Evolutionary conservation across 345 rosid genomes (phyloP), one percentile per base, ranked within the genome.

Genomic region (Tarenaya hassleriana): DNA sequence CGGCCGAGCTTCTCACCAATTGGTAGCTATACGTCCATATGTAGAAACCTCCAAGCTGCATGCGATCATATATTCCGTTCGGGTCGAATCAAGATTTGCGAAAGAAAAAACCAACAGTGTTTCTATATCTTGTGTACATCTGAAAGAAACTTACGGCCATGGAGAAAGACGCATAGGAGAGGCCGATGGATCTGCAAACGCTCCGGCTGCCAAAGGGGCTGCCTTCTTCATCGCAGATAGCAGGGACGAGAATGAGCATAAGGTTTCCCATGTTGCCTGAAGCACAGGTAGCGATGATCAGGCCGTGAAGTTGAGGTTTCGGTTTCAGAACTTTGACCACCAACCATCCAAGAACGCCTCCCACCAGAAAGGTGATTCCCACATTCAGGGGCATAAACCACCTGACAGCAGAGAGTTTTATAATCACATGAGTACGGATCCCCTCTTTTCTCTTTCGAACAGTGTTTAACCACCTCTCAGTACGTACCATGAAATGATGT

Each of bases 311-410:
- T 42, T 88, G 55, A 44, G 98, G 86, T 56, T 67, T 72, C 5
- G 96, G 95, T 50, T 75, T 69, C 55, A 92, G 63, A 49, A 88
- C n/a, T 60, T 83, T 92, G 57, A 88, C 90, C 12, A 83, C 39
- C 13, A 88, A 18, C 98, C 98, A 92, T 57, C 98, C 98, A 52
- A 92, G 74, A 62, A 73, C 50, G 43, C 88, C 82, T 47, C 98
- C 98, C 18, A 81, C 47, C 10, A 92, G 52, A 72, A 92, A 84
- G 34, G 96, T 92, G 43, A 88, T 35, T 19, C 84, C 96, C 31
- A 88, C 77, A 67, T 88, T 92, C n/a, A 88, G 55, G 0, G 95
- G 98, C 98, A 92, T 92, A 64, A 79, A 92, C 96, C 98, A 92
- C 97, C 96, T 88, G 76, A 27, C 7, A 41, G n/a, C n/a, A 41